These are phyloP conservation scores for Talaromyces proteolyticus DNA, from an alignment of 495 filamentous ascomycete genomes.

Conservation along the genomic window DNA sequence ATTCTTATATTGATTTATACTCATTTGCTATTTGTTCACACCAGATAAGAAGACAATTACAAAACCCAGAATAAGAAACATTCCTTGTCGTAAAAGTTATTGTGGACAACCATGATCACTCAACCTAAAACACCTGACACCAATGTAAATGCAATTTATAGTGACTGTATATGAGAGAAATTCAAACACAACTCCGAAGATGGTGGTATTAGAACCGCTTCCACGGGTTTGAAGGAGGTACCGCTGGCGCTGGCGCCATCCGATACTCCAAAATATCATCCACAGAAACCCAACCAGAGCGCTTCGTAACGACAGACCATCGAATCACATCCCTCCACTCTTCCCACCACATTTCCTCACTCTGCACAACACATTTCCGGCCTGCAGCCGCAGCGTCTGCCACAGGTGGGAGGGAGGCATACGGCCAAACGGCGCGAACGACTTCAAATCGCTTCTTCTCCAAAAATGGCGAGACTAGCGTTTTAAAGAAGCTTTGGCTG, in stretches of 20 bases:
- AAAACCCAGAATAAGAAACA: no score
- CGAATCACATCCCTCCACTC: constrained; percentile 41
- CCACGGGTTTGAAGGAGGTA: background rate
- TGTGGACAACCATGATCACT: background rate
- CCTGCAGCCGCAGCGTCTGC: background rate
- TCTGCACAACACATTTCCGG: constrained; percentile 34
- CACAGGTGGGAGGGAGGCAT: constrained; percentile 10
- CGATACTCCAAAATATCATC: constrained; percentile 40
- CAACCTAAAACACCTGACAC: no score
- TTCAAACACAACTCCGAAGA: no score
- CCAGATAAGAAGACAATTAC: background rate
- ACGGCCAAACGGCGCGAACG: constrained; percentile 36
- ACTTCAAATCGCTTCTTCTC: constrained; percentile 44
- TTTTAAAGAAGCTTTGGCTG: constrained; percentile 23
- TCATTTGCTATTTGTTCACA: background rate
- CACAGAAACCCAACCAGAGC: constrained; percentile 43
- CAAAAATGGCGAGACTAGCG: constrained; percentile 22
- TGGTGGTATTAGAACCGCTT: no score
- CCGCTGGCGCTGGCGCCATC: constrained; percentile 1
- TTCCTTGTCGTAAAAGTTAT: no score
- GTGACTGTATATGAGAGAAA: no score
- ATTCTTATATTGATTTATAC: background rate
- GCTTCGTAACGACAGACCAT: constrained; percentile 34
- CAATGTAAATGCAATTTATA: background rate
- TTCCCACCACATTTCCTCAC: constrained; percentile 48